Evolutionary conservation across 768 basidiomycete genomes (phyloP), one percentile per base, ranked within the genome.

Genomic region (Russula dissimulans): DNA sequence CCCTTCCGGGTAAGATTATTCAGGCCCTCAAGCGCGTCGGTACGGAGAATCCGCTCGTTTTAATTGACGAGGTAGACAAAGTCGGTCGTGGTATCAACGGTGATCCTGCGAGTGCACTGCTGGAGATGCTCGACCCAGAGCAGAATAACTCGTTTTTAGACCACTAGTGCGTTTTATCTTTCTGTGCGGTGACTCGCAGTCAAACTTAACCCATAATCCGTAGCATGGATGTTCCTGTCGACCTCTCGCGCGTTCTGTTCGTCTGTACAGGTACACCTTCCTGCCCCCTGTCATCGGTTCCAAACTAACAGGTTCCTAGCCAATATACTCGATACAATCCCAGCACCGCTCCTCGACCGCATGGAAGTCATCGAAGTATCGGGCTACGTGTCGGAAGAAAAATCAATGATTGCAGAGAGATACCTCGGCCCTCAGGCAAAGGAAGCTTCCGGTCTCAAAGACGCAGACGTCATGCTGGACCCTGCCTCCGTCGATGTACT

Each of bases 321-420:
- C 43, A 95, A 95, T 72, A 88, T 86, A 62, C 85, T 95, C 54
- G 89, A 93, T 56, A 95, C 92, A 3, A 97, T 97, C 64, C 93
- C 95, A 3, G 92, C 91, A 0, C 94, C 94, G 2, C 79, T 97
- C 4, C 81, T 95, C 22, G 94, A 97, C 70, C 85, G 94, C 62
- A 97, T 97, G 94, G 94, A 97, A 69, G 91, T 97, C 3, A 79
- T 97, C 42, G 91, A 97, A 76, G 91, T 97, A 26, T 88, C 86
- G 56, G 92, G 94, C 17, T 97, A 97, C 69, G 94, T 97, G 22
- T 86, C 89, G 0, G 93, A 94, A 69, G 93, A 95, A 74, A 97
- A 95, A 75, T 76, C 84, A 12, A 83, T 85, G 51, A 97, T 97
- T 56, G 94, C 93, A 0, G 82, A 86, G 46, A 80, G 83, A 65